phyloP scores from a whole-genome alignment of 768 basidiomycete species.

The Pholiota microspora region DNA sequence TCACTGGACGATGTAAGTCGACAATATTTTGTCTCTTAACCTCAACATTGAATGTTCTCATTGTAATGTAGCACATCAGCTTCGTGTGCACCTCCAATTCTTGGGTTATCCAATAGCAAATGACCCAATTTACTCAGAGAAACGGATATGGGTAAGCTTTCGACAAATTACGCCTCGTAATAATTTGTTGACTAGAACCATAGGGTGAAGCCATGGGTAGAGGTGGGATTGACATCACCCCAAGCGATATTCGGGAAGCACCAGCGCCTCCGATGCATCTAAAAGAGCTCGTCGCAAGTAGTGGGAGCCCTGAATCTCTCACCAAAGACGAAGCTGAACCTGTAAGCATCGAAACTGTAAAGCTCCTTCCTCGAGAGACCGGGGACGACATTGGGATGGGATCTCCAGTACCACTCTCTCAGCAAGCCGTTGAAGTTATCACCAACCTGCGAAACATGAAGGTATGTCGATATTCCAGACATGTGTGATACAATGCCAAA shows the following conservation, averaged over 20 bases:
- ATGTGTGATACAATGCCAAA: background rate
- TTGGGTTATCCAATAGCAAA: slow-evolving; percentile 94
- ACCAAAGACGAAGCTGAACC: slow-evolving; percentile 17
- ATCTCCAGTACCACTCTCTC: slow-evolving; percentile 77
- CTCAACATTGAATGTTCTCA: background rate
- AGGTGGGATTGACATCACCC: slow-evolving; percentile 77
- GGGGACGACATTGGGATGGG: slow-evolving; percentile 88
- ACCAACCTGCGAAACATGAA: slow-evolving; percentile 80
- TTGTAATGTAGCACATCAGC: slow-evolving; percentile 78
- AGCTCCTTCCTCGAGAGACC: slow-evolving; percentile 77
- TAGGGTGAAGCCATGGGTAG: slow-evolving; percentile 74
- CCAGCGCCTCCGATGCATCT: slow-evolving; percentile 57
- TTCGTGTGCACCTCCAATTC: slow-evolving; percentile 94
- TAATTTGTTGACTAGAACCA: background rate
- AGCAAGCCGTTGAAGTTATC: slow-evolving; percentile 77
- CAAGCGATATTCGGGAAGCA: slow-evolving; percentile 62
- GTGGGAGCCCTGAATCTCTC: slow-evolving; percentile 49
- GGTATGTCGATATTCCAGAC: slow-evolving; percentile 35
- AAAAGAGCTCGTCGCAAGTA: slow-evolving; percentile 31
- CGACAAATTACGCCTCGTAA: slow-evolving; percentile 12
- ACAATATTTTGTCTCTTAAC: background rate
- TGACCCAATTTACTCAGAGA: slow-evolving; percentile 88
- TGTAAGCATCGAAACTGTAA: slow-evolving; percentile 20
- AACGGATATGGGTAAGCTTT: slow-evolving; percentile 66
- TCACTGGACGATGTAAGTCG: slow-evolving; percentile 87